Conservation (phyloP, 345 rosid genomes). For the Nephelium lappaceum region DNA sequence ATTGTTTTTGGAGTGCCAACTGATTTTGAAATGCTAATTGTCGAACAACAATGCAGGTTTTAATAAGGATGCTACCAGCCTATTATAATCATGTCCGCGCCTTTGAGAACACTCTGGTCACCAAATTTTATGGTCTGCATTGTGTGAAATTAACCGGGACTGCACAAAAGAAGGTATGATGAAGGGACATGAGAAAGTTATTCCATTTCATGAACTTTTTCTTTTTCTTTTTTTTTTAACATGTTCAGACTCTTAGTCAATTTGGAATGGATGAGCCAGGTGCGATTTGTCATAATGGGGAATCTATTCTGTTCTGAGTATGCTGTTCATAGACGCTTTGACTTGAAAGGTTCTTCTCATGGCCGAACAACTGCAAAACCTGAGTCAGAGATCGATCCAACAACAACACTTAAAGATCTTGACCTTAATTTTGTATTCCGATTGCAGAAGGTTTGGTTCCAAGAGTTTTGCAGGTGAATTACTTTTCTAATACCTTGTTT, state of each 20-base stretch:
- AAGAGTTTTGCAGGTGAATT: conserved; percentile 84
- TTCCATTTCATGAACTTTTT: background rate
- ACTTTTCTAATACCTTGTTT: background rate
- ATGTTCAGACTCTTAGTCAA: conserved; percentile 18
- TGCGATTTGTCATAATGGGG: conserved; percentile 92
- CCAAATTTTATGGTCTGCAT: conserved; percentile 91
- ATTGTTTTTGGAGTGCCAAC: background rate
- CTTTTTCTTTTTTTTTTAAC: background rate
- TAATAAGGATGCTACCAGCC: conserved; percentile 93
- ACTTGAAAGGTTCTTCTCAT: conserved; percentile 96
- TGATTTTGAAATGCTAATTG: conserved; percentile 1
- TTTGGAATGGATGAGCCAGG: conserved; percentile 46
- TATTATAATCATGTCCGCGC: conserved; percentile 92
- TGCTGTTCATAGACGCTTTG: conserved; percentile 84
- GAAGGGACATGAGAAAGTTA: conserved; percentile 3
- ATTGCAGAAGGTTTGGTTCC: conserved; percentile 75
- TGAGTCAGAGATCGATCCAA: conserved; percentile 85
- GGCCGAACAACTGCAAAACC: conserved; percentile 87
- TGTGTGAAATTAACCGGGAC: conserved; percentile 85
- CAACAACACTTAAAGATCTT: conserved; percentile 92
- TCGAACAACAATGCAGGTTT: conserved; percentile 54
- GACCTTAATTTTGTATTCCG: conserved; percentile 84
- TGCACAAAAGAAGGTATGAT: conserved; percentile 81
- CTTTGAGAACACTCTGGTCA: conserved; percentile 88
- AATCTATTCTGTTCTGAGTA: conserved; percentile 80